Evolutionary conservation across 2,329 filamentous ascomycete genomes (phyloP).

Genomic region (Talaromyces sp.): DNA sequence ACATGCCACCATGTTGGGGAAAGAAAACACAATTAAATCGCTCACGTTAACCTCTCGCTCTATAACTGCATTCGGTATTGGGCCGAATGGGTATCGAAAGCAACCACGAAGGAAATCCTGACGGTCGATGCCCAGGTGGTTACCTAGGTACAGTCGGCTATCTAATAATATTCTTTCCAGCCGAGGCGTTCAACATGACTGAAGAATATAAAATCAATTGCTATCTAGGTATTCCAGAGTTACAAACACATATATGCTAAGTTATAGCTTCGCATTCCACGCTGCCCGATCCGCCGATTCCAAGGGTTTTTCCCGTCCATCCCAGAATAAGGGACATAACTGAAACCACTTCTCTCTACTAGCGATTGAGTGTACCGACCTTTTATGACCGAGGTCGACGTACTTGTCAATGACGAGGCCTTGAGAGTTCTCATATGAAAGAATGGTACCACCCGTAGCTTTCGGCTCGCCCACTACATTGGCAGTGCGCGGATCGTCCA

Average conservation of each 20-base stretch:
- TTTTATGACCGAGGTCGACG: conserved; percentile 67
- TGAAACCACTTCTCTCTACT: conserved; percentile 66
- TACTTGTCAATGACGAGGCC: conserved; percentile 68
- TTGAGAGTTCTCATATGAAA: conserved; percentile 70
- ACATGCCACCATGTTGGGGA: not conserved
- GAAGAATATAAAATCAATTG: not conserved
- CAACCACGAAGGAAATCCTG: too few species aligned
- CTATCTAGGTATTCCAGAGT: not conserved
- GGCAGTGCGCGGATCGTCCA: conserved; percentile 53
- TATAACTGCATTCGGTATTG: too few species aligned
- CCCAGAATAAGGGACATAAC: conserved; percentile 47
- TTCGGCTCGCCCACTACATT: conserved; percentile 62
- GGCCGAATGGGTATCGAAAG: too few species aligned
- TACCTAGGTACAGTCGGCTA: too few species aligned
- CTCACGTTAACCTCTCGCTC: not conserved
- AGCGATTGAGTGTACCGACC: conserved; percentile 47
- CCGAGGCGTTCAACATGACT: too few species aligned
- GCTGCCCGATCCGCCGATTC: conserved; percentile 37
- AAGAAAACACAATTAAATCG: not conserved
- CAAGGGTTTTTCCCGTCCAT: conserved; percentile 34
- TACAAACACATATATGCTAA: not conserved
- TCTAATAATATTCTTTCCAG: too few species aligned
- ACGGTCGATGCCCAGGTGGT: too few species aligned
- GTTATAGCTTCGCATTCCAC: conserved; percentile 37
- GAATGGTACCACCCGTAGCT: conserved; percentile 62